These are phyloP conservation scores for Mayamaea pseudoterrestris DNA, from an alignment of 108 stramenopile species.

Conservation along the genomic window DNA sequence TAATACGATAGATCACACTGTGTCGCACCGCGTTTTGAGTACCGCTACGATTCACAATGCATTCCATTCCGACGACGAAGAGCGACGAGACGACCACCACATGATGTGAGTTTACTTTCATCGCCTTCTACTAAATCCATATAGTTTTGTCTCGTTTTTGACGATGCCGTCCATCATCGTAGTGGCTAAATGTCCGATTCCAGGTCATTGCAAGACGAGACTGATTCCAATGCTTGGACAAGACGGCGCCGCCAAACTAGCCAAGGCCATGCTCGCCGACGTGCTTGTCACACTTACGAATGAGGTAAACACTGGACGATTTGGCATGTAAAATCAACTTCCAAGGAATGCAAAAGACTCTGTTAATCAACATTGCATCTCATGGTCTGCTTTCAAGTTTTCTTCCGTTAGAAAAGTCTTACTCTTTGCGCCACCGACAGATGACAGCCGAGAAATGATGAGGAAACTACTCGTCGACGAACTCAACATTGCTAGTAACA, in stretches of 20 bases:
- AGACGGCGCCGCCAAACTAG: constrained; percentile 55
- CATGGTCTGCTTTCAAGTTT: background rate
- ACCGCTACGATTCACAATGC: too few relatives aligned
- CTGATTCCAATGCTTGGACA: constrained; percentile 42
- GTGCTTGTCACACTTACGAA: constrained; percentile 32
- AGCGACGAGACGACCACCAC: too few relatives aligned
- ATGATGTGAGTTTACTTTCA: too few relatives aligned
- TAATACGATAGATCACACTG: too few relatives aligned
- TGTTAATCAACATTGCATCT: constrained; percentile 6
- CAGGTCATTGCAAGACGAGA: constrained; percentile 64
- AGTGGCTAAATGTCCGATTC: constrained; percentile 71
- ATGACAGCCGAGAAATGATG: background rate
- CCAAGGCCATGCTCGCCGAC: constrained; percentile 73
- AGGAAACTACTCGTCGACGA: background rate
- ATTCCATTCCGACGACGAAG: too few relatives aligned
- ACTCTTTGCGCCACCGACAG: constrained; percentile 47
- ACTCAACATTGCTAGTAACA: background rate
- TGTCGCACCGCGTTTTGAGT: too few relatives aligned
- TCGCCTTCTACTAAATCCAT: too few relatives aligned
- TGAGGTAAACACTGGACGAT: too few relatives aligned
- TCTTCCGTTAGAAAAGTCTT: constrained; percentile 14
- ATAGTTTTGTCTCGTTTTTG: too few relatives aligned
- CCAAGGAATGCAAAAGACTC: too few relatives aligned
- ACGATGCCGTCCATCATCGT: too few relatives aligned
- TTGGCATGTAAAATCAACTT: too few relatives aligned